These are phyloP conservation scores for Aspergillus japonicus DNA, from an alignment of 2,329 filamentous ascomycete genomes.

Conservation along the genomic window DNA sequence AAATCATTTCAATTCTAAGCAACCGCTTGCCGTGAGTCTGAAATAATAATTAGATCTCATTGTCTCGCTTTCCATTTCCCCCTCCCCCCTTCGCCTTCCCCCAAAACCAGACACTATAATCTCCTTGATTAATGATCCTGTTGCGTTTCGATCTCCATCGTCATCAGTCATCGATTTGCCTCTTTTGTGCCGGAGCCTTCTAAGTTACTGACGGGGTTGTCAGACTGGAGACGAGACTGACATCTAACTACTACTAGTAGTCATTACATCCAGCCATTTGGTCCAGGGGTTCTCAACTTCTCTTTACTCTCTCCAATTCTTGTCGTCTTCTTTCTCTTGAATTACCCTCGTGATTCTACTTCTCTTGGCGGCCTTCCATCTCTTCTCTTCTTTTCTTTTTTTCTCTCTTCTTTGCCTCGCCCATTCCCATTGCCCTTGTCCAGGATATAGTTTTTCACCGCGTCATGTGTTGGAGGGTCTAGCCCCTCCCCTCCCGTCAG, in stretches of 20 bases:
- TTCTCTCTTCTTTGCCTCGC: not conserved
- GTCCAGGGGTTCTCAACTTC: slow-evolving; percentile 4
- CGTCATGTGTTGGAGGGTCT: slow-evolving; percentile 36
- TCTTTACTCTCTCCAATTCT: slow-evolving; percentile 3
- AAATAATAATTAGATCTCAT: not conserved
- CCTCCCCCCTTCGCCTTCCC: not conserved
- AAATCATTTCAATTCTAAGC: not conserved
- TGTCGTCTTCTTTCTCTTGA: slow-evolving; percentile 11
- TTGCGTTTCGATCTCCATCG: not conserved
- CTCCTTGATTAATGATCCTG: not conserved
- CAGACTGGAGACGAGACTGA: slow-evolving; percentile 9
- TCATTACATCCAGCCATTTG: slow-evolving; percentile 2
- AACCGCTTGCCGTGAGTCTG: not conserved
- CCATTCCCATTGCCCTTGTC: slow-evolving; percentile 1
- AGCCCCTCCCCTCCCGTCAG: slow-evolving; percentile 16
- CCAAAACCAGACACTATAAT: not conserved
- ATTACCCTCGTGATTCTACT: not conserved
- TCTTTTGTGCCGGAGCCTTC: not conserved
- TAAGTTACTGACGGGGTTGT: not conserved
- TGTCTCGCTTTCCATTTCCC: not conserved
- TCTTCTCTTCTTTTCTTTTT: slow-evolving; percentile 7
- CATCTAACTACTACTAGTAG: slow-evolving; percentile 5
- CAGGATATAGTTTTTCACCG: slow-evolving; percentile 14
- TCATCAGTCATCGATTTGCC: not conserved
- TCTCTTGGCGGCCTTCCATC: not conserved